Evolutionary conservation across 495 filamentous ascomycete genomes (phyloP).

Genomic region (Penicillium canescens): DNA sequence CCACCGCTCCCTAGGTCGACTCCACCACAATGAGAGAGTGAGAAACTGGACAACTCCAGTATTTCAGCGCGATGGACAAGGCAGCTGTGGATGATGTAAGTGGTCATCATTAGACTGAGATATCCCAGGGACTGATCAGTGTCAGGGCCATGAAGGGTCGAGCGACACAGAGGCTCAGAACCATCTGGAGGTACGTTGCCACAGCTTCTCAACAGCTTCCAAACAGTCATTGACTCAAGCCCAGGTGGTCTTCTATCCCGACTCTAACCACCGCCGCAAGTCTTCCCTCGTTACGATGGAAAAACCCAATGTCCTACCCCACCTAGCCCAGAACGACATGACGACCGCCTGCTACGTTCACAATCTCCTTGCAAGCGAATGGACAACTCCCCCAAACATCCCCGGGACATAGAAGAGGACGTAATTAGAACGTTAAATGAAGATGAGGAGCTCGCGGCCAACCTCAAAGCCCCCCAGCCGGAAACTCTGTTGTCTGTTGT

Average conservation of each 20-base stretch:
- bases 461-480: conserved; percentile 14
- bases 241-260: conserved; percentile 73
- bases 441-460: conserved; percentile 17
- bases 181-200: conserved; percentile 45
- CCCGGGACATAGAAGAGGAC: conserved; percentile 32
- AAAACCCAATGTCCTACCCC: conserved; percentile 38
- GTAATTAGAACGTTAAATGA: conserved; percentile 21
- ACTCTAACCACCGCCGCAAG: conserved; percentile 76
- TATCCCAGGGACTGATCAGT: conserved; percentile 15
- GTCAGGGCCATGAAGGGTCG: conserved; percentile 33
- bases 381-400: conserved; percentile 25
- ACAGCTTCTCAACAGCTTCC: not conserved
- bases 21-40: conserved; percentile 19
- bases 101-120: conserved; percentile 1
- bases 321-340: conserved; percentile 39
- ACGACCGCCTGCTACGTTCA: conserved; percentile 82
- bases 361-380: conserved; percentile 65
- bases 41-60: conserved; percentile 1
- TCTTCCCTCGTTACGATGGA: conserved; percentile 75
- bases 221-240: not conserved
- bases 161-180: conserved; percentile 48
- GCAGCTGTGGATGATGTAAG: conserved; percentile 24
- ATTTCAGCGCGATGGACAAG: conserved; percentile 22
- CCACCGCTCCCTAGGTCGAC: conserved; percentile 1
- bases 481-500: conserved; percentile 19